Evolutionary conservation across 805 yeast species (phyloP).

Genomic region (Kuraishia piskuri): DNA sequence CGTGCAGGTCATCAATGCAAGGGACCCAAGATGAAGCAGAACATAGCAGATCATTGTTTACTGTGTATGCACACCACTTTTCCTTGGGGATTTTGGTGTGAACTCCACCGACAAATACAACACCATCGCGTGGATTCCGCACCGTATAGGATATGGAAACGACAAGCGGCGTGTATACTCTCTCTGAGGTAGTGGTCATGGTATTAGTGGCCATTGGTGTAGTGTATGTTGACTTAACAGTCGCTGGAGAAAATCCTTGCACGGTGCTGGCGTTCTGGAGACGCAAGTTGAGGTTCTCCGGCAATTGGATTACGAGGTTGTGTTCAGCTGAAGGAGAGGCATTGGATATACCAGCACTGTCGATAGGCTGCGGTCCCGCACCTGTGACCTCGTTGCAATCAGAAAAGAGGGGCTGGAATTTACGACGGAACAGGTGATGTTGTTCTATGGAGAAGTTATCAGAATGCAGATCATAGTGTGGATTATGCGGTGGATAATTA

Average conservation of each 20-base stretch:
- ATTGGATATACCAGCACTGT: background rate
- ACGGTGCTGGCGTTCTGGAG: conserved; percentile 40
- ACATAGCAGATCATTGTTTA: conserved; percentile 66
- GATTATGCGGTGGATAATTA: conserved; percentile 17
- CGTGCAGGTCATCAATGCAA: conserved; percentile 83
- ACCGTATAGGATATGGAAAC: conserved; percentile 61
- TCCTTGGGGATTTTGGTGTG: conserved; percentile 34
- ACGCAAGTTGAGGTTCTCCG: conserved; percentile 55
- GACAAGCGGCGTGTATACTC: conserved; percentile 64
- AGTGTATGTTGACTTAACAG: conserved; percentile 24
- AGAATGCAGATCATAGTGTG: conserved; percentile 32
- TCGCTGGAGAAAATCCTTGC: conserved; percentile 25
- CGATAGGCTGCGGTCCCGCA: conserved; percentile 7
- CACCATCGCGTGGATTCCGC: conserved; percentile 61
- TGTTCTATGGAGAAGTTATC: conserved; percentile 36
- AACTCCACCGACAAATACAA: conserved; percentile 61
- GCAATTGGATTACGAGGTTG: conserved; percentile 55
- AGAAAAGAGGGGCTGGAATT: conserved; percentile 42
- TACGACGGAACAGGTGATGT: conserved; percentile 49
- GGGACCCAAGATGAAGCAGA: conserved; percentile 98
- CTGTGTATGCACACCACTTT: conserved; percentile 81
- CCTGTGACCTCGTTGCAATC: conserved; percentile 28
- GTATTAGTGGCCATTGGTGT: conserved; percentile 25
- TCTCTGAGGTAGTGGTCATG: conserved; percentile 24
- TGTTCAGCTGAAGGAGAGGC: conserved; percentile 37